These are phyloP conservation scores for Diddensiella transvaalensis DNA, from an alignment of 805 yeast species.

Conservation along the genomic window DNA sequence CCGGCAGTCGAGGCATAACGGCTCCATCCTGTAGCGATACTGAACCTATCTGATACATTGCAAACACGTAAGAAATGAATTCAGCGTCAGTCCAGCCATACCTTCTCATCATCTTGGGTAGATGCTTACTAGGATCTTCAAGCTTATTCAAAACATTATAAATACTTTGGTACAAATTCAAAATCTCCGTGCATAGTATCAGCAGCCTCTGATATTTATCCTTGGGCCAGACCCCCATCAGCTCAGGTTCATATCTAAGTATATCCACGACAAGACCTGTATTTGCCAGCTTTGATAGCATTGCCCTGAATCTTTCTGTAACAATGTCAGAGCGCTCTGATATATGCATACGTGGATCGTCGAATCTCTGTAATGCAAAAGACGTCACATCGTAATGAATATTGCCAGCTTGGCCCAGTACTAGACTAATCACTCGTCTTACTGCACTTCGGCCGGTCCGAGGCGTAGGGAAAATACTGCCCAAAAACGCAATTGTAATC, in stretches of 20 bases:
- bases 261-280: conserved; percentile 16
- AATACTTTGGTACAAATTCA: conserved; percentile 25
- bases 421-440: conserved; percentile 25
- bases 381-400: conserved; percentile 29
- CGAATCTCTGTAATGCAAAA: conserved; percentile 29
- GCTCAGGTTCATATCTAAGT: conserved; percentile 32
- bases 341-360: conserved; percentile 23
- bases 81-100: conserved; percentile 32
- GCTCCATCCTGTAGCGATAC: conserved; percentile 27
- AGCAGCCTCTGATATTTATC: conserved; percentile 30
- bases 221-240: conserved; percentile 34
- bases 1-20: conserved; percentile 32
- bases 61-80: conserved; percentile 28
- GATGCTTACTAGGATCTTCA: conserved; percentile 22
- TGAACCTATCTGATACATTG: conserved; percentile 32
- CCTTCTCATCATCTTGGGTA: conserved; percentile 20
- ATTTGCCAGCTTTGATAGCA: conserved; percentile 16
- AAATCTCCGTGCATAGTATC: conserved; percentile 24
- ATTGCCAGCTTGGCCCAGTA: conserved; percentile 27
- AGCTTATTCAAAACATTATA: conserved; percentile 29
- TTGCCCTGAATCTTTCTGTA: conserved; percentile 12
- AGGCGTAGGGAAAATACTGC: conserved; percentile 30
- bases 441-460: conserved; percentile 31
- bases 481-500: conserved; percentile 28
- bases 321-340: conserved; percentile 24